Base-by-base conservation (phyloP, 345 rosid species). In the Hibiscus mutabilis region DNA sequence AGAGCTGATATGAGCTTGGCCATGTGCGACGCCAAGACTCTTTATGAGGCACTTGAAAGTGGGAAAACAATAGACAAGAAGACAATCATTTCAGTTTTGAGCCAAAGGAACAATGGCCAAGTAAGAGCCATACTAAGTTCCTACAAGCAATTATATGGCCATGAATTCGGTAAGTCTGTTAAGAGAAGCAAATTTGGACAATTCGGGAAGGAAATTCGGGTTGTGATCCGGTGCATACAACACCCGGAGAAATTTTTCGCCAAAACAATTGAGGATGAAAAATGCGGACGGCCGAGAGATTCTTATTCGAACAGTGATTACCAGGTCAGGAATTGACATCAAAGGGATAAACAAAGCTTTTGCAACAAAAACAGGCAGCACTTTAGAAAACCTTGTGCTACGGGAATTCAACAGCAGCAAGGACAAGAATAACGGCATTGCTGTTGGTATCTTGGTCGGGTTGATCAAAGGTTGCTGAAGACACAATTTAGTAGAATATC, bases 181-280 rank as follows among this genome's bases (percentile, higher is more conserved):
- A 74, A 78, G 70, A 70, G 24, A 55, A 71, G 66, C 76, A 74
- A 66, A 73, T 78, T 75, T 21, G 75, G 81, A 68, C 81, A 79
- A 37, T 79, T 74, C 1, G 81, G 81, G 0, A 53, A 68, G 70
- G 78, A 71, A 27, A 75, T 78, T 56, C 35, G 76, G 16, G 64
- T 74, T 8, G 68, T 71, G 5, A 71, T 74, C 60, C 66, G 73
- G 16, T 78, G 75, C 69, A 74, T 70, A 9, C 81, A 74, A 68
- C 24, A 46, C 19, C 77, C 81, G 0, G 78, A 74, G 63, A 78
- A 78, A 68, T 78, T 74, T 40, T 74, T 78, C 0, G 78, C n/a
- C 81, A 2, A 74, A 74, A 70, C 75, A 78, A 58, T 46, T 71
- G 16, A 66, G 78, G 76, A 74, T 71, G 78, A 75, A 72, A 60